Base-by-base conservation (phyloP, 768 basidiomycete species). In the Tylopilus cervinicoccineus region DNA sequence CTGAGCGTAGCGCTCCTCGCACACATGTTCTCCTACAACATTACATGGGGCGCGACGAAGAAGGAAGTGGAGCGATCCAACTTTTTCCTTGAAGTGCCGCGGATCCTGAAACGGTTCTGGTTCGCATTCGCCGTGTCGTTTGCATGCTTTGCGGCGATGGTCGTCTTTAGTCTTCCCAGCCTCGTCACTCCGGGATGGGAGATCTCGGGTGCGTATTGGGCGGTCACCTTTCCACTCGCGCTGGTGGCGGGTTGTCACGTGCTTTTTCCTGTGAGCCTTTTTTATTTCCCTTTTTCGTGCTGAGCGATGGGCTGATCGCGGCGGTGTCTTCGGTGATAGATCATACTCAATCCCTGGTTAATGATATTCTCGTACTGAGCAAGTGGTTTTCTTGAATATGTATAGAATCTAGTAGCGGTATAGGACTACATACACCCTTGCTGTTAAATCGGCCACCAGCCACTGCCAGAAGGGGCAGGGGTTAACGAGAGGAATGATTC, bases 1-100 rank as follows among this genome's bases (percentile, higher is more conserved):
- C 64, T 83, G 49, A 66, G 70, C 0, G 66, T 74, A 0, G 79
- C 82, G 2, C 65, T 83, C n/a, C 70, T 78, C 20, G 74, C 78
- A 0, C 80, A 83, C 64, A 34, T 82, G 43, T 76, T 81, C 59
- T 78, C 78, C 23, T 83, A 80, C 64, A 76, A 83, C 64, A 76
- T 78, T 55, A 69, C 66, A 6, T 83, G 81, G 82, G 72, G 75
- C 2, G 74, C 80, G 13, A 83, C 81, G 6, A 76, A 80, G 59
- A 93, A 92, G 76, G 87, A 89, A 65, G 89, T 94, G 32, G 86
- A 93, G 64, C 77, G 80, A 27, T 88, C 86, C 20, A 94, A 93
- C 63, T 93, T 95, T 73, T 93, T 88, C 77, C 79, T 86, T 43
- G 92, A 95, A 63, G 81, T 93, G 12, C 93, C 93, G 2, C 79